Base-by-base conservation (phyloP, 208 protist genomes). In the Borovskyia barvae region DNA sequence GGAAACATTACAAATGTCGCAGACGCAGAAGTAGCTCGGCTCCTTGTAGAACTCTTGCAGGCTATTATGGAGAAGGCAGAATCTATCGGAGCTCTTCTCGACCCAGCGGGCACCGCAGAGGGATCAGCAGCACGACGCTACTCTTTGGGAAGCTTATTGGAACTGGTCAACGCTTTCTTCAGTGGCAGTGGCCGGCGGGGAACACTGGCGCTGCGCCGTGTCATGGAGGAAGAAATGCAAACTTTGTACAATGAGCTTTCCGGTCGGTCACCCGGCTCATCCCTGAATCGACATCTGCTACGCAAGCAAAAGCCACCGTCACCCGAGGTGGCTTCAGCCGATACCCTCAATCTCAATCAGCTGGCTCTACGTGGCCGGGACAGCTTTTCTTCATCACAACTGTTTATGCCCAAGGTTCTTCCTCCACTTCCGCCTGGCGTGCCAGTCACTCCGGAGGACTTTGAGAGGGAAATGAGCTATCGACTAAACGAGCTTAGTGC, bases 291-390 rank as follows among this genome's bases (percentile, higher is more conserved):
- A 4, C 50, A 50, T 19, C 24, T 67, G 15, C 41, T 51, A 25
- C 49, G 50, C n/a, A 77, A 77, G 65, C 60, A 54, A 52, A 77
- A 77, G 42, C 70, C 70, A 9, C 29, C 40, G 6, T 24, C 70
- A n/a, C 63, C 70, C 5, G 70, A 69, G 30, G 29, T 55, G 12
- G 50, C 33, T 2, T 30, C 49, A 19, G 9, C 32, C 6, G 57
- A 66, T 20, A 28, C 8, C n/a, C 60, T 77, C 22, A 26, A 50
- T 9, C 57, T 77, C 12, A 46, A 24, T 22, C 51, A 57, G 30
- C 65, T 63, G 22, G 25, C 36, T 0, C 8, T 48, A 5, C 49
- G 43, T 14, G 35, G 41, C 22, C 5, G 20, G 9, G 29, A 15
- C 24, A 39, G 26, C 24, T 41, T 30, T 8, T 3, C 2, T 1